Evolutionary conservation across 331 rosid species (phyloP), one percentile per base, ranked within the genome.

Genomic region (Prunus yedoensis): DNA sequence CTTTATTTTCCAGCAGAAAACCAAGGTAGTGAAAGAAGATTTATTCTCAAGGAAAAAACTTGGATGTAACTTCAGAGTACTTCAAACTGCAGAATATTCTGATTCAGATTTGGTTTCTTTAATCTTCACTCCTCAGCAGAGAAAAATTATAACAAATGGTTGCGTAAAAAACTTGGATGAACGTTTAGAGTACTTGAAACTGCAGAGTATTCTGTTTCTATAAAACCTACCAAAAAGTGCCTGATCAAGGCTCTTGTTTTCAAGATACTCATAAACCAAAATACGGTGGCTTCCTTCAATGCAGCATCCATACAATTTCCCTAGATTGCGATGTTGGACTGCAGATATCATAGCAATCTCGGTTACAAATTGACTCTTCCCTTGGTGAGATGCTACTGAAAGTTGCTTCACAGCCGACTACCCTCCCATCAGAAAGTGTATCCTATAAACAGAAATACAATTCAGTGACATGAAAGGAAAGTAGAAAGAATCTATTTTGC

Each of bases 231-330:
- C 27, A 25, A 25, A 25, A 25, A 25, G 27, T 25, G 27, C 27
- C 27, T 25, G 27, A 25, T 25, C 27, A 25, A 25, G 27, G 27
- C 27, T 25, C 27, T 1, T 25, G 2, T 25, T 25, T 25, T 25
- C 27, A 49, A 71, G 83, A 74, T 80, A 68, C 15, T 74, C 83
- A 68, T 80, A 80, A 13, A 80, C 83, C 75, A 80, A 23, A 35
- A 68, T 60, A 10, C 83, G 70, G 0, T 58, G 64, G 35, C 43
- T 68, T 53, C 83, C 83, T 57, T 80, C 83, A 8, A 60, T 51
- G 41, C 83, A 80, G 76, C 75, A 80, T 38, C 83, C 83, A 41
- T 25, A 52, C 67, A 74, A 27, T 51, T 68, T 80, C 50, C 67
- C 83, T 17, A 80, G 76, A 60, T 80, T 80, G 15, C 67, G 66